Base-by-base conservation (phyloP, 78 protist species). In the Dictyostelium capitatum region DNA sequence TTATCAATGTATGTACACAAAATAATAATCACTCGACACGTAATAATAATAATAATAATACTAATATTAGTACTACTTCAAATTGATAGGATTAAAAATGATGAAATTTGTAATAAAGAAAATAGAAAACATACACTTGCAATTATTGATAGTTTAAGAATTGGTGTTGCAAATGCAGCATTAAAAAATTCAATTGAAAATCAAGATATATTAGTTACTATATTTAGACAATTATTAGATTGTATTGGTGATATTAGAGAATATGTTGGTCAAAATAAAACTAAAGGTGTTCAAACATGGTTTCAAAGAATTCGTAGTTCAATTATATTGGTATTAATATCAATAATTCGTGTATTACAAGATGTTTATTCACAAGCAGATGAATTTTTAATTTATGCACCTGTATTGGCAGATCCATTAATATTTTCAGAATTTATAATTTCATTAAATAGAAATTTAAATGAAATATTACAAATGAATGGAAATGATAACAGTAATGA, bases 121-220 rank as follows among this genome's bases (percentile, higher is more conserved):
- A 48, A 78, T 28, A 48, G 83, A 54, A 78, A 78, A 78, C 17
- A 25, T n/a, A 78, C 83, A 25, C n/a, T 53, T 41, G 10, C 0
- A 15, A 54, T 78, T 32, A n/a, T 78, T 6, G 65, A 78, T 53
- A 78, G 83, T 78, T 78, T 78, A 78, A 78, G 83, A 78, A 78
- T 78, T 78, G 64, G 57, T 23, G 28, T 78, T 6, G 19, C 81
- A n/a, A 75, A 75, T 75, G 6, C 62, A 75, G 56, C 23, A n/a
- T 9, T 75, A 14, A 48, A 0, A 48, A 2, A 9, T 48, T 19
- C 37, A n/a, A 23, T 48, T 2, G 32, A 43, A 41, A 23, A 15
- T 25, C 79, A 59, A 62, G 74, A 54, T 43, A 64, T 28, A 64
- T 64, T 64, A 12, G 28, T 64, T 14, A 12, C n/a, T 43, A 70